phyloP scores from a whole-genome alignment of 1,139 yeast genomes.

The Kodamaea derodonti region DNA sequence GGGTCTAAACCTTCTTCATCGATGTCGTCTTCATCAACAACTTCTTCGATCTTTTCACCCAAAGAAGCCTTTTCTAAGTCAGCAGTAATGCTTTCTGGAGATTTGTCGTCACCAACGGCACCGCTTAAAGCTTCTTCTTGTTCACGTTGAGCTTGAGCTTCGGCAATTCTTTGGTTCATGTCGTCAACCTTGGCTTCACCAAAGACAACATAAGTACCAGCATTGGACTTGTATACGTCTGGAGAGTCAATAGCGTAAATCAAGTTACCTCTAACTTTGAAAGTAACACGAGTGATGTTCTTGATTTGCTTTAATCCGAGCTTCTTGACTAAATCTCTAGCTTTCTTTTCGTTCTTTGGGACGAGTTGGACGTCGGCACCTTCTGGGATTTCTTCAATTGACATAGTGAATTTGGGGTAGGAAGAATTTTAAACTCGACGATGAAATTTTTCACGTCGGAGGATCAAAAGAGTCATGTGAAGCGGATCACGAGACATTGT shows the following conservation, averaged over 20 bases:
- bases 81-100: conserved; percentile 83
- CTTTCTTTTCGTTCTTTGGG: conserved; percentile 93
- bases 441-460: too few species aligned
- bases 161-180: conserved; percentile 74
- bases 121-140: conserved; percentile 65
- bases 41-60: conserved; percentile 32
- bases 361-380: conserved; percentile 84
- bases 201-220: conserved; percentile 93
- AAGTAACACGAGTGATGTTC: conserved; percentile 93
- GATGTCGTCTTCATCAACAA: conserved; percentile 57
- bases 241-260: conserved; percentile 92
- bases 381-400: conserved; percentile 70
- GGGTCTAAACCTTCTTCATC: conserved; percentile 79
- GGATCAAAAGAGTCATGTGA: too few species aligned
- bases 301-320: conserved; percentile 87
- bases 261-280: conserved; percentile 91
- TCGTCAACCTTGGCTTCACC: conserved; percentile 98
- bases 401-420: conserved; percentile 31
- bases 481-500: too few species aligned
- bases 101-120: conserved; percentile 47
- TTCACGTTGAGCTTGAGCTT: conserved; percentile 46
- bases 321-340: conserved; percentile 87
- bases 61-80: conserved; percentile 83
- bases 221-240: conserved; percentile 90
- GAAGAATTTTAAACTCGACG: too few species aligned